Evolutionary conservation across 2,329 filamentous ascomycete species (phyloP).

Genomic region (Dryadomyces quercus-mongolicae): DNA sequence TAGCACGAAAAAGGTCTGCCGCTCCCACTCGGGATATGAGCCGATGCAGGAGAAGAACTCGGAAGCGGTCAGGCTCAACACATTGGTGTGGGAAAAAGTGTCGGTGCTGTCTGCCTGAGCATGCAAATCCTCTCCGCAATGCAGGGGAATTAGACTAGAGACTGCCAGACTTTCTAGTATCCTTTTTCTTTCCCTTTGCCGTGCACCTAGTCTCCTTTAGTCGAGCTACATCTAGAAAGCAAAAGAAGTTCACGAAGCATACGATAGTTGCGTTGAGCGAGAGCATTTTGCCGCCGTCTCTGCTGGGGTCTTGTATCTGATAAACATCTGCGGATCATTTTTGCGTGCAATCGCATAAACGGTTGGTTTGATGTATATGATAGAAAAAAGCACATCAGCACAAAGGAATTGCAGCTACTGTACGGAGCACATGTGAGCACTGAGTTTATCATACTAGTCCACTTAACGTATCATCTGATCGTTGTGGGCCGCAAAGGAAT

Average conservation of each 20-base stretch:
- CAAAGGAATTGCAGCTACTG: too few relatives aligned
- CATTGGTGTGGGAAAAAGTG: too few relatives aligned
- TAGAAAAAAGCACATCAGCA: not conserved
- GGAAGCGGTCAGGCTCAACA: not conserved
- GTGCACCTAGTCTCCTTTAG: not conserved
- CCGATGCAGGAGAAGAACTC: constrained; percentile 2
- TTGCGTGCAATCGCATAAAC: not conserved
- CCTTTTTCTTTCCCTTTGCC: not conserved
- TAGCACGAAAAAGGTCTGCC: constrained; percentile 1
- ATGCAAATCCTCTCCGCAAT: not conserved
- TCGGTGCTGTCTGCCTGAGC: not conserved
- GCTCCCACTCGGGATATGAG: not conserved
- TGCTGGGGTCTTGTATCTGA: not conserved
- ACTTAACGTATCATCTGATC: too few relatives aligned
- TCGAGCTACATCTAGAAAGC: not conserved
- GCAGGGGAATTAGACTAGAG: too few relatives aligned
- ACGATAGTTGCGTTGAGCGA: constrained; percentile 7
- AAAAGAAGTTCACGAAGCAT: not conserved
- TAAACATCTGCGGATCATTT: not conserved
- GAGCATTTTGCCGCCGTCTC: constrained; percentile 4
- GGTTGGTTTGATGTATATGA: not conserved
- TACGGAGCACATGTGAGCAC: too few relatives aligned
- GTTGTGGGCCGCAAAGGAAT: too few relatives aligned
- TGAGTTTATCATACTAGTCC: too few relatives aligned
- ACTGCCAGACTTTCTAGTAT: too few relatives aligned